Base-by-base conservation (phyloP, 2,329 filamentous ascomycete species). In the Curvularia eragrostidis region DNA sequence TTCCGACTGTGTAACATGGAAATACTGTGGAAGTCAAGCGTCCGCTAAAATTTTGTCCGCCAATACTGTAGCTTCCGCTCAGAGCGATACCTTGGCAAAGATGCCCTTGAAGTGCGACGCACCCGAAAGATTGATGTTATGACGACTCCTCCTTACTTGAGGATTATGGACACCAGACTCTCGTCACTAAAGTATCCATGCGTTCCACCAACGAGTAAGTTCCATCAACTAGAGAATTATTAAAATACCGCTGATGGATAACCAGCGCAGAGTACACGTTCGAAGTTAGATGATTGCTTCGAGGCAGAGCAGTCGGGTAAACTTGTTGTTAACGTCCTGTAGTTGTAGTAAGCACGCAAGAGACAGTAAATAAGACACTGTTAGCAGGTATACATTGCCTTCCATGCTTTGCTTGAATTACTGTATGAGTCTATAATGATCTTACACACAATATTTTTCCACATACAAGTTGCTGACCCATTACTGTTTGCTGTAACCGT, bases 111-210 rank as follows among this genome's bases (percentile, higher is more conserved):
- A 26, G 41, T 43, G 41, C 41, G 21, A 43, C 41, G 41, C 41
- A 43, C 41, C 23, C 41, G 41, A 10, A 44, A 44, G 41, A 44
- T 44, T 23, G 41, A 44, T 44, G 23, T 44, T 28, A 44, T 44
- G 41, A 28, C 23, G 41, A 44, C 23, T 44, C 23, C 41, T 26
- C 41, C 41, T 8, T 44, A 44, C 23, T 28, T 44, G 41, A 44
- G 41, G 23, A 44, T 44, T 18, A 28, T 44, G 41, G 41, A 44
- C 10, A 28, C 6, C 23, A 44, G 41, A 44, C 6, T 28, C 41
- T 44, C 41, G 9, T 28, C 18, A 18, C 23, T 44, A 44, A 28
- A 44, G 41, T 28, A 3, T 13, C 41, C 15, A n/a, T 44, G 41
- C 23, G 15, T 44, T 44, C 23, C 23, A 44, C 23, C 41, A 28